Base-by-base conservation (phyloP, 2,329 filamentous ascomycete species). In the Amauroascus verrucosus region DNA sequence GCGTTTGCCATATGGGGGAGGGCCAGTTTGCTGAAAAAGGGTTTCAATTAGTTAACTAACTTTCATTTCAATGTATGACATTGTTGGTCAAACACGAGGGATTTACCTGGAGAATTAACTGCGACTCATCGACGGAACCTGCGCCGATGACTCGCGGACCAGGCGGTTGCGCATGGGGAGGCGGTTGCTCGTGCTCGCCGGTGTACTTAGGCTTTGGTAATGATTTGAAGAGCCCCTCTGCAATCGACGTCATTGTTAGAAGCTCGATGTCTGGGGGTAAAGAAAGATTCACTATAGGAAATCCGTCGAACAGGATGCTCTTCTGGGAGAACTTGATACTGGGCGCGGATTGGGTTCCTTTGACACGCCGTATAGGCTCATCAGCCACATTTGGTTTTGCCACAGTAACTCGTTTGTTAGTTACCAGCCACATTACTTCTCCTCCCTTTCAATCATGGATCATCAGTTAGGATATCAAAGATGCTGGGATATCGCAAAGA, bases 121-220 rank as follows among this genome's bases (percentile, higher is more conserved):
- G 89, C 37, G 83, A 84, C 65, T 93, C 84, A 72, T 95, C 86
- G 60, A 94, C 78, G 64, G 91, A 82, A 62, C 81, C 83, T 49
- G 85, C 80, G 62, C 83, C 85, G 54, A 97, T 78, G 59, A 97
- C 85, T 67, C 89, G 82, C 37, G 88, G 86, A 56, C 89, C 88
- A 67, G 83, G 83, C 62, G 87, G 83, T 65, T 86, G 83, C 45
- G 84, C 77, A 65, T 85, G 81, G 28, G 76, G 72, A 22, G 84
- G 84, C 32, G 85, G 72, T 64, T 94, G 86, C 67, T 96, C 90
- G 66, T 94, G 84, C 66, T 95, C 88, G 61, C 87, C 89, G 3
- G 84, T 88, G 66, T 96, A 95, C 72, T 87, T 91, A 14, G 91
- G 90, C 67, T 90, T 90, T 2, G 91, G 91, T 41, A 97, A 77